These are phyloP conservation scores for Sporothrix pseudoabietina DNA, from an alignment of 2,329 filamentous ascomycete genomes.

Conservation along the genomic window DNA sequence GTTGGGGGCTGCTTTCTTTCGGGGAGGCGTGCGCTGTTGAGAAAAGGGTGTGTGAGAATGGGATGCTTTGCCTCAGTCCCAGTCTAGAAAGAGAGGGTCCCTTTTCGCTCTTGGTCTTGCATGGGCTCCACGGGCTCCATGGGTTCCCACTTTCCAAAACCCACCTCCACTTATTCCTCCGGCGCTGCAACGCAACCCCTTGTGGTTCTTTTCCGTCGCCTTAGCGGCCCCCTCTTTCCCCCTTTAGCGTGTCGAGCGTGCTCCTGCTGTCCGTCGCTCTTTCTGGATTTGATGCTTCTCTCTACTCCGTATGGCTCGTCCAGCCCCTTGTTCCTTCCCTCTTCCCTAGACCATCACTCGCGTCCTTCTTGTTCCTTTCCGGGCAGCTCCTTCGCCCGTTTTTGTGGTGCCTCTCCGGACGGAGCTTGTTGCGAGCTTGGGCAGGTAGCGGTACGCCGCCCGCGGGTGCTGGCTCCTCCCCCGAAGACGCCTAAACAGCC, in stretches of 20 bases:
- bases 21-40: background rate
- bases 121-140: too few species aligned
- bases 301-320: background rate
- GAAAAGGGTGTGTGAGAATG: background rate
- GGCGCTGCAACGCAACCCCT: conserved; percentile 23
- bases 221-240: conserved; percentile 18
- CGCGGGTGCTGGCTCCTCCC: background rate
- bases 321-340: background rate
- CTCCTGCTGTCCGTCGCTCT: background rate
- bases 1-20: conserved; percentile 15
- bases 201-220: conserved; percentile 18
- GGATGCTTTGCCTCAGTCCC: background rate
- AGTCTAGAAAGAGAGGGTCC: background rate
- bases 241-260: conserved; percentile 1
- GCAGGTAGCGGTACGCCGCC: background rate
- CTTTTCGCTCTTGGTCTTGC: background rate
- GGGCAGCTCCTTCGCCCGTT: conserved; percentile 7
- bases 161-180: conserved; percentile 22
- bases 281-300: conserved; percentile 10
- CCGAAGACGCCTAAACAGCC: background rate
- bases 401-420: conserved; percentile 9
- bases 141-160: background rate
- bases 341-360: background rate
- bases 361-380: conserved; percentile 5
- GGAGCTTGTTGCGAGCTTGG: background rate